A percentile compares a stretch with the other conserved stretches of the same genome.
Evolutionary conservation across 2,329 filamentous ascomycete genomes (phyloP).

Genomic region (Ceratocystis harringtonii): DNA sequence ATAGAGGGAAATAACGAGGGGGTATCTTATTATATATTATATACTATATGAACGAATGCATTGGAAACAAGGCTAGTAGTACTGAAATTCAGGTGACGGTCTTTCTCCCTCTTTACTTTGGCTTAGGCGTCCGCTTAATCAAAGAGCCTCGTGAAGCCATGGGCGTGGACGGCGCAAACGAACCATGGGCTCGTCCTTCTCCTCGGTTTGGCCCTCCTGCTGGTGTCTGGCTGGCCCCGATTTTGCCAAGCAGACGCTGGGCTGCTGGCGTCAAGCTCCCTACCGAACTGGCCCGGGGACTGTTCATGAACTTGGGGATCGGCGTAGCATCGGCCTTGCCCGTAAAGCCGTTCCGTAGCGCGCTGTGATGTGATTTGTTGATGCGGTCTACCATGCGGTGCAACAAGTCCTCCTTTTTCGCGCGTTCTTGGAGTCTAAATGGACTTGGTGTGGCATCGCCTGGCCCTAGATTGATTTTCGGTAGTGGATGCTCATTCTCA

Average conservation of each 20-base stretch:
- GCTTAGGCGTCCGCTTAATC: not conserved
- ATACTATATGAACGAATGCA: not conserved
- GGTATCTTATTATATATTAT: not conserved
- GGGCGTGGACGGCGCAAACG: slow-evolving; percentile 12
- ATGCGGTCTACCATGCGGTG: slow-evolving; percentile 76
- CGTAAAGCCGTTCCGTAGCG: slow-evolving; percentile 42
- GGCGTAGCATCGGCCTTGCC: slow-evolving; percentile 45
- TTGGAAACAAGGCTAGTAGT: not conserved
- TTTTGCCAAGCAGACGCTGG: slow-evolving; percentile 47
- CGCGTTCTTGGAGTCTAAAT: slow-evolving; percentile 62
- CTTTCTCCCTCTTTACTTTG: not conserved
- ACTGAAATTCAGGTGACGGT: too few species aligned
- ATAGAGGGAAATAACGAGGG: not conserved
- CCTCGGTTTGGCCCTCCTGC: not conserved
- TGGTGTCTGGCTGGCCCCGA: slow-evolving; percentile 10
- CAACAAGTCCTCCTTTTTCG: slow-evolving; percentile 66
- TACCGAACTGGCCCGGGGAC: slow-evolving; percentile 37
- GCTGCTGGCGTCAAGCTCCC: slow-evolving; percentile 56
- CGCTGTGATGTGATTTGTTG: slow-evolving; percentile 52
- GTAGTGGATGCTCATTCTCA: slow-evolving; percentile 16
- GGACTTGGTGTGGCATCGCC: slow-evolving; percentile 55
- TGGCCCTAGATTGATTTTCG: slow-evolving; percentile 42
- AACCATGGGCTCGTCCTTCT: not conserved
- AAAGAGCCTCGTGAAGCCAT: slow-evolving; percentile 9
- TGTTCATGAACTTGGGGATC: slow-evolving; percentile 56